These are phyloP conservation scores for Cryptococcus sp. DNA, from an alignment of 1,284 basidiomycete genomes.

Conservation along the genomic window DNA sequence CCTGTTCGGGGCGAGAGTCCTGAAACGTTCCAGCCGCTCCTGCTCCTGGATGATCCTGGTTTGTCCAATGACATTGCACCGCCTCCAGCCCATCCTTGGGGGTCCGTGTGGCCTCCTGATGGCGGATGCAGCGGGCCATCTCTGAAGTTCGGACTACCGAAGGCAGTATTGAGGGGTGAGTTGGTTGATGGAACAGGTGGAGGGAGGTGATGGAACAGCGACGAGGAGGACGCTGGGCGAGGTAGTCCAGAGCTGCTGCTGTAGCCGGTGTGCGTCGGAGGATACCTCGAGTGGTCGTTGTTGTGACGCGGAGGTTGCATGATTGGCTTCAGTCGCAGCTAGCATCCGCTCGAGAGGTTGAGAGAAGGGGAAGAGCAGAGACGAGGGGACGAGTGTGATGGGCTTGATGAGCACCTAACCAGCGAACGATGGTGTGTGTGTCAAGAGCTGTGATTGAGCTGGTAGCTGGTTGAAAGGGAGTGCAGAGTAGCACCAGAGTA, in stretches of 20 bases:
- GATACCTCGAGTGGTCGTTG: slow-evolving; percentile 11
- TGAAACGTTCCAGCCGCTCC: too few species aligned
- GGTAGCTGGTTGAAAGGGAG: too few species aligned
- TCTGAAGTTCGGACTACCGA: slow-evolving; percentile 15
- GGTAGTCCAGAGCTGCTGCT: not conserved
- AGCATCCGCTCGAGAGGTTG: too few species aligned
- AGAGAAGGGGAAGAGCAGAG: too few species aligned
- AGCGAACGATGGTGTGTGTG: too few species aligned
- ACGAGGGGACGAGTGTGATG: too few species aligned
- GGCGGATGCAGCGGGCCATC: slow-evolving; percentile 15
- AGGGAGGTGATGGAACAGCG: slow-evolving; percentile 15
- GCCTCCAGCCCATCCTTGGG: slow-evolving; percentile 19
- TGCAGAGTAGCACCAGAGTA: too few species aligned
- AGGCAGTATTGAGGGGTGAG: slow-evolving; percentile 12
- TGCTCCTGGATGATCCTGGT: slow-evolving; percentile 13
- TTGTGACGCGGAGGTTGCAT: too few species aligned
- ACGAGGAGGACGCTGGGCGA: slow-evolving; percentile 10
- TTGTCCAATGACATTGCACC: slow-evolving; percentile 3
- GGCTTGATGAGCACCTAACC: too few species aligned
- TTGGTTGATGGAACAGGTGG: slow-evolving; percentile 21
- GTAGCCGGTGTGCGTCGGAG: slow-evolving; percentile 4
- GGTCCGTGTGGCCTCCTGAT: slow-evolving; percentile 25
- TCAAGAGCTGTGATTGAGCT: too few species aligned
- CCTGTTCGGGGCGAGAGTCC: slow-evolving; percentile 10
- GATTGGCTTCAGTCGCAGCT: too few species aligned